phyloP scores from a whole-genome alignment of 768 basidiomycete genomes.

The Hygrocybe coccinea region DNA sequence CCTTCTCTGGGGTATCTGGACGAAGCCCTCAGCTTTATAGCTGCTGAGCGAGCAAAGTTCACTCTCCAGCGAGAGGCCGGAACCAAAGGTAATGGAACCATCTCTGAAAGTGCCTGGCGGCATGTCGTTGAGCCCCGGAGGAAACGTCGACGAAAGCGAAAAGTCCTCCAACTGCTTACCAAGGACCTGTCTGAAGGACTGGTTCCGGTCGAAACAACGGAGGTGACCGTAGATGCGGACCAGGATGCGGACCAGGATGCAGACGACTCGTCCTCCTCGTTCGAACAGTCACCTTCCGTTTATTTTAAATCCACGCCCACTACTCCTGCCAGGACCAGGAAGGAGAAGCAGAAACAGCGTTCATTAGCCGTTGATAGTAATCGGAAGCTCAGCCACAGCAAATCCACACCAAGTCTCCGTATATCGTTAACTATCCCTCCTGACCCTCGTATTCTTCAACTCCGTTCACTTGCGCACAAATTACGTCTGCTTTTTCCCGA shows the following conservation, averaged over 20 bases:
- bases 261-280: slow-evolving; percentile 9
- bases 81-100: slow-evolving; percentile 19
- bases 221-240: not conserved
- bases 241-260: slow-evolving; percentile 7
- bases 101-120: not conserved
- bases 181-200: not conserved
- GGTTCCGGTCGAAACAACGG: not conserved
- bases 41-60: slow-evolving; percentile 60
- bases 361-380: not conserved
- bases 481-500: slow-evolving; percentile 54
- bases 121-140: slow-evolving; percentile 27
- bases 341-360: slow-evolving; percentile 30
- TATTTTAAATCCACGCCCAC: slow-evolving; percentile 28
- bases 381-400: slow-evolving; percentile 12
- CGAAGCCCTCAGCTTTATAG: slow-evolving; percentile 69
- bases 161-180: slow-evolving; percentile 7
- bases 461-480: slow-evolving; percentile 53
- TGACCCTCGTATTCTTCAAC: slow-evolving; percentile 23
- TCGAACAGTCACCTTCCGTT: slow-evolving; percentile 14
- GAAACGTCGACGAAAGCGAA: slow-evolving; percentile 37
- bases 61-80: slow-evolving; percentile 42
- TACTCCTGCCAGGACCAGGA: slow-evolving; percentile 14
- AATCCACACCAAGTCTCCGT: slow-evolving; percentile 45
- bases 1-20: slow-evolving; percentile 73
- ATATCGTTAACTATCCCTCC: slow-evolving; percentile 16